Conservation (phyloP, 1,284 basidiomycete species). For the Pseudozyma sp. region DNA sequence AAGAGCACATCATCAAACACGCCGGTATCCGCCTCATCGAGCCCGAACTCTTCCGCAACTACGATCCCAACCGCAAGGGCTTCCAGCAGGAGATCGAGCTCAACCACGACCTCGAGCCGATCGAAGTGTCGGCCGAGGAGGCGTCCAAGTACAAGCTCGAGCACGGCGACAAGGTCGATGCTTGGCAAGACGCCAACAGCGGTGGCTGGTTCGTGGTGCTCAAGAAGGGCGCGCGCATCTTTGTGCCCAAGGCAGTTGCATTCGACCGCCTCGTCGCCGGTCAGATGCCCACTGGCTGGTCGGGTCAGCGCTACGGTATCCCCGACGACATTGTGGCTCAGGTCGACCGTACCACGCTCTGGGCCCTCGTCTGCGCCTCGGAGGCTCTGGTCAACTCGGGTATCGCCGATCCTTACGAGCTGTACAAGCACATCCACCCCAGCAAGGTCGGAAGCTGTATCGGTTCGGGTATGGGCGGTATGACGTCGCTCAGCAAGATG, state of each 20-base stretch:
- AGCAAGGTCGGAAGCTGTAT: constrained; percentile 78
- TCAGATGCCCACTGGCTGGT: constrained; percentile 96
- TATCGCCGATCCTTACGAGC: constrained; percentile 90
- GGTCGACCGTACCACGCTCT: constrained; percentile 91
- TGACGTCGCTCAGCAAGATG: constrained; percentile 75
- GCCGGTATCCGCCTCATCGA: constrained; percentile 97
- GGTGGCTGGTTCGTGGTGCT: constrained; percentile 94
- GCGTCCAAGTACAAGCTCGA: constrained; percentile 95
- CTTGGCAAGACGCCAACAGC: constrained; percentile 85
- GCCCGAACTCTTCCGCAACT: constrained; percentile 95
- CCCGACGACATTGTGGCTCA: constrained; percentile 97
- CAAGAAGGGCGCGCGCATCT: constrained; percentile 95
- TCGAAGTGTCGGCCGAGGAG: constrained; percentile 90
- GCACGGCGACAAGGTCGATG: constrained; percentile 95
- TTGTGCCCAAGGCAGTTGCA: constrained; percentile 92
- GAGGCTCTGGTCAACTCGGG: constrained; percentile 96
- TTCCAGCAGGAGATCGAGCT: constrained; percentile 98
- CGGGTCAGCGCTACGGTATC: constrained; percentile 93
- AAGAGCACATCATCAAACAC: constrained; percentile 91
- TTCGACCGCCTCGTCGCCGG: constrained; percentile 95
- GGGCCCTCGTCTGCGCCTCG: constrained; percentile 93
- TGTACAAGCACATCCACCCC: constrained; percentile 87
- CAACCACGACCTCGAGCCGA: constrained; percentile 93
- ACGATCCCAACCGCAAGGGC: constrained; percentile 95
- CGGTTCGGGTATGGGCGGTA: constrained; percentile 93